These are phyloP conservation scores for Yarrowia sp. DNA, from an alignment of 805 yeast species.

Conservation along the genomic window DNA sequence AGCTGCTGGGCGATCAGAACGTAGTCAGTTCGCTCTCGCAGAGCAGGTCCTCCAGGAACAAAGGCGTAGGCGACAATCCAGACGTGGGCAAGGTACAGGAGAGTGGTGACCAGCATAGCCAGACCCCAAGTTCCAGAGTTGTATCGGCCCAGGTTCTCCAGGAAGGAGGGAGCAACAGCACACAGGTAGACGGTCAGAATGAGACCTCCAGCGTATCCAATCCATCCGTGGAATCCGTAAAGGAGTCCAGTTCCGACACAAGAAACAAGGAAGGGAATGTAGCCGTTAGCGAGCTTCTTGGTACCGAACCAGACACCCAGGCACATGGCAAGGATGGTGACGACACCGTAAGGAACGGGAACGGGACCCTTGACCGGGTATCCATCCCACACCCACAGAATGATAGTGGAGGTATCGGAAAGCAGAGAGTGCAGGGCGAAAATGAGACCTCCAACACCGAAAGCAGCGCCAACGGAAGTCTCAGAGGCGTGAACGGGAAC, in stretches of 20 bases:
- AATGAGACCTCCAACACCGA: slow-evolving; percentile 74
- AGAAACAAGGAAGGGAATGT: slow-evolving; percentile 45
- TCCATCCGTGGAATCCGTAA: slow-evolving; percentile 60
- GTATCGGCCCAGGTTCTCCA: slow-evolving; percentile 56
- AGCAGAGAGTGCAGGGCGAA: slow-evolving; percentile 72
- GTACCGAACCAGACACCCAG: slow-evolving; percentile 55
- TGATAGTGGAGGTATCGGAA: slow-evolving; percentile 80
- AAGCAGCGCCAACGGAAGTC: slow-evolving; percentile 47
- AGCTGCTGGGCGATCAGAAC: slow-evolving; percentile 58
- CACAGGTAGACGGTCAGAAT: slow-evolving; percentile 59
- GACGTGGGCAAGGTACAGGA: slow-evolving; percentile 75
- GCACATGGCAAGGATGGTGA: slow-evolving; percentile 59
- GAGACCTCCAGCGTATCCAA: slow-evolving; percentile 72
- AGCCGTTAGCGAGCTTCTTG: slow-evolving; percentile 35
- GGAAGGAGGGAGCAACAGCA: slow-evolving; percentile 58
- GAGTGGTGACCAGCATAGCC: slow-evolving; percentile 48
- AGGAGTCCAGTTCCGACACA: slow-evolving; percentile 52
- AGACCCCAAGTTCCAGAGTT: slow-evolving; percentile 52
- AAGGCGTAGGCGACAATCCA: slow-evolving; percentile 99
- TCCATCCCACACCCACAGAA: slow-evolving; percentile 97
- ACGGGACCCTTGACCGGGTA: slow-evolving; percentile 83
- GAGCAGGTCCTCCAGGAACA: slow-evolving; percentile 87
- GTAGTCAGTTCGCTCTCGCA: slow-evolving; percentile 85
- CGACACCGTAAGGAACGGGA: slow-evolving; percentile 79
- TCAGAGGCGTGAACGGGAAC: slow-evolving; percentile 33